A percentile compares a stretch with the other conserved stretches of the same genome.
phyloP scores from a whole-genome alignment of 805 yeast species.

The Saturnispora diversa region DNA sequence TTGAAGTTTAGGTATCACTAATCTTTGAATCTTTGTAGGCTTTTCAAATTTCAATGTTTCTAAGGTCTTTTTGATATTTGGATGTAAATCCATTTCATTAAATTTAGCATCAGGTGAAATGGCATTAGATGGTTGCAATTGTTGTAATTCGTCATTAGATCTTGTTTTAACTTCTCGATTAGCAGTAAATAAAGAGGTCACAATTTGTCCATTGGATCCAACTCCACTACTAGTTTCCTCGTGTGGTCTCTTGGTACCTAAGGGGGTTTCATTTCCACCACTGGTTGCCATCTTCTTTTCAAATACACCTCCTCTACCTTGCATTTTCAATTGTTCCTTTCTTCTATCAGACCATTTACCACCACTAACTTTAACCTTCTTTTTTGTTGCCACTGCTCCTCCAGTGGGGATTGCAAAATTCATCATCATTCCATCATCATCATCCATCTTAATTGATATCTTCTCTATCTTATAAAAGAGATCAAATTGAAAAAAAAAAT shows the following conservation, averaged over 20 bases:
- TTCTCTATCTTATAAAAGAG: background rate
- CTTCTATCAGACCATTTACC: slow-evolving; percentile 82
- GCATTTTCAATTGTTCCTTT: slow-evolving; percentile 43
- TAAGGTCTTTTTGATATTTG: slow-evolving; percentile 45
- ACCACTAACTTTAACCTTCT: slow-evolving; percentile 41
- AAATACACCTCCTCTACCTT: slow-evolving; percentile 33
- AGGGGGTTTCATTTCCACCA: slow-evolving; percentile 14
- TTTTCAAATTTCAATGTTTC: slow-evolving; percentile 45
- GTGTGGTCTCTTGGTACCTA: background rate
- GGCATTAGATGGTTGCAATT: slow-evolving; percentile 68
- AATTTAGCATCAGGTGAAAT: slow-evolving; percentile 54
- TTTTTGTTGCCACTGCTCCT: slow-evolving; percentile 17
- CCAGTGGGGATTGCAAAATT: slow-evolving; percentile 47
- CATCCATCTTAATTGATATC: slow-evolving; percentile 3
- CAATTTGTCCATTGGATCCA: slow-evolving; percentile 39
- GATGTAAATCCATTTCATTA: slow-evolving; percentile 60
- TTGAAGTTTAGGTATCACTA: slow-evolving; percentile 57
- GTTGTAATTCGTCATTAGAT: slow-evolving; percentile 26
- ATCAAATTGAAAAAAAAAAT: background rate
- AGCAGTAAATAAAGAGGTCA: slow-evolving; percentile 78
- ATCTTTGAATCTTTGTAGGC: slow-evolving; percentile 85
- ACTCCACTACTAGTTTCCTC: background rate
- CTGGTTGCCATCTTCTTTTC: slow-evolving; percentile 6
- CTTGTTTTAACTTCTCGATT: slow-evolving; percentile 45
- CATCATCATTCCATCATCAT: slow-evolving; percentile 65